phyloP scores from a whole-genome alignment of 805 yeast genomes.

The Cephaloascus albidus region DNA sequence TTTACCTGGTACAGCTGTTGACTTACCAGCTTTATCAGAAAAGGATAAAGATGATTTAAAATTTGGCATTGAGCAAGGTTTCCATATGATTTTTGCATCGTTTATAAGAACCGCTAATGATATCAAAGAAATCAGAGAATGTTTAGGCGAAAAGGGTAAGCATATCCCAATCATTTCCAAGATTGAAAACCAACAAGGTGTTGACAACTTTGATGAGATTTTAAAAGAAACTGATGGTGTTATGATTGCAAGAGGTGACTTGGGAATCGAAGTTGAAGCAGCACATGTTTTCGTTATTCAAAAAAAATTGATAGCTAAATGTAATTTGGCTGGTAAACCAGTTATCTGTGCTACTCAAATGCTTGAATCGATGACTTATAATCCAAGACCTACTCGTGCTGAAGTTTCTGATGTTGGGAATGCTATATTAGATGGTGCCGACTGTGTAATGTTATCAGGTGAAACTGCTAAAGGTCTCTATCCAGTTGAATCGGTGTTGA shows the following conservation, averaged over 20 bases:
- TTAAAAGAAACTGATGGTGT: conserved; percentile 95
- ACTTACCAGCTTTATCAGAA: conserved; percentile 94
- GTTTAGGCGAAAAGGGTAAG: conserved; percentile 94
- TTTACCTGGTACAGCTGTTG: conserved; percentile 98
- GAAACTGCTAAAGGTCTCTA: conserved; percentile 99
- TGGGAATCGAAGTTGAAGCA: conserved; percentile 99
- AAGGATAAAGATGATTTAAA: conserved; percentile 88
- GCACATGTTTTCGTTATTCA: conserved; percentile 98
- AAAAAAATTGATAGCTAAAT: conserved; percentile 97
- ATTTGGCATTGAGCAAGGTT: conserved; percentile 96
- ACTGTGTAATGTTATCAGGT: conserved; percentile 99
- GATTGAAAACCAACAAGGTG: conserved; percentile 99
- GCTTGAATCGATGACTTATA: conserved; percentile 99
- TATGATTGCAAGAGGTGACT: conserved; percentile 99
- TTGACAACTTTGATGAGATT: conserved; percentile 97
- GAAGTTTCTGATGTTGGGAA: conserved; percentile 99
- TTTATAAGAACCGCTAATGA: conserved; percentile 94
- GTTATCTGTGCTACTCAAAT: conserved; percentile 99
- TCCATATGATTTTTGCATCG: conserved; percentile 97
- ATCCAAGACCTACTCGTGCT: conserved; percentile 99
- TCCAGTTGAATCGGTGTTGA: conserved; percentile 94
- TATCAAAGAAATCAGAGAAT: conserved; percentile 82
- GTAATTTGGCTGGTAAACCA: conserved; percentile 99
- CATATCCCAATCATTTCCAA: conserved; percentile 94
- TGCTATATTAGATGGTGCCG: conserved; percentile 98